Conservation (phyloP, 1,284 basidiomycete species). For the Sanghuangporus weigelae region DNA sequence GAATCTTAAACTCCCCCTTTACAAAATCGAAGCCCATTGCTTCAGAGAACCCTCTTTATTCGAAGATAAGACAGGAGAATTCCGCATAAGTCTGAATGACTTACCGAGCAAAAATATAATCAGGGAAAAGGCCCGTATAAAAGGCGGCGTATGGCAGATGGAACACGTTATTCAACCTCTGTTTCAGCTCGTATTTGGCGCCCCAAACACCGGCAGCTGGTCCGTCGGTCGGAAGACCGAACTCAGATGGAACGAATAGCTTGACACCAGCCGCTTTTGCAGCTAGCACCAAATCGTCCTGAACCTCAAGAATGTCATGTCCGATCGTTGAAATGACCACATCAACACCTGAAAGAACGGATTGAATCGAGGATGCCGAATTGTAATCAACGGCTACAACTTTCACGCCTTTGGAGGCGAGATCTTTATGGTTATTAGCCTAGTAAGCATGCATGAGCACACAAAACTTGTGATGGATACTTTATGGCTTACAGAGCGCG, state of each 20-base stretch:
- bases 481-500: slow-evolving; percentile 19
- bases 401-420: slow-evolving; percentile 24
- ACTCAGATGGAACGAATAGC: slow-evolving; percentile 37
- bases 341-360: slow-evolving; percentile 29
- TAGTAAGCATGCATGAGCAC: not conserved
- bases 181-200: slow-evolving; percentile 17
- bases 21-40: slow-evolving; percentile 20
- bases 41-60: slow-evolving; percentile 20
- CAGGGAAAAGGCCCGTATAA: slow-evolving; percentile 27
- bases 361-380: slow-evolving; percentile 25
- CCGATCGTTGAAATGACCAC: slow-evolving; percentile 32
- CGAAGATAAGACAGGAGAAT: too few species aligned
- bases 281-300: slow-evolving; percentile 30
- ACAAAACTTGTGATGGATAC: too few species aligned
- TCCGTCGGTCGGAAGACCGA: slow-evolving; percentile 27
- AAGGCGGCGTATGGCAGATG: slow-evolving; percentile 30
- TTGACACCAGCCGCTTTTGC: slow-evolving; percentile 34
- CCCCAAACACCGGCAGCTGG: not conserved
- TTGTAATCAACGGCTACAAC: slow-evolving; percentile 29
- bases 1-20: slow-evolving; percentile 29
- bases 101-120: slow-evolving; percentile 17
- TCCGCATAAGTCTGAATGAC: not conserved
- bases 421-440: not conserved
- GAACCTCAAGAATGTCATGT: slow-evolving; percentile 25
- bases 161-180: slow-evolving; percentile 27